Base-by-base conservation (phyloP, 495 filamentous ascomycete genomes). In the Physcia stellaris region DNA sequence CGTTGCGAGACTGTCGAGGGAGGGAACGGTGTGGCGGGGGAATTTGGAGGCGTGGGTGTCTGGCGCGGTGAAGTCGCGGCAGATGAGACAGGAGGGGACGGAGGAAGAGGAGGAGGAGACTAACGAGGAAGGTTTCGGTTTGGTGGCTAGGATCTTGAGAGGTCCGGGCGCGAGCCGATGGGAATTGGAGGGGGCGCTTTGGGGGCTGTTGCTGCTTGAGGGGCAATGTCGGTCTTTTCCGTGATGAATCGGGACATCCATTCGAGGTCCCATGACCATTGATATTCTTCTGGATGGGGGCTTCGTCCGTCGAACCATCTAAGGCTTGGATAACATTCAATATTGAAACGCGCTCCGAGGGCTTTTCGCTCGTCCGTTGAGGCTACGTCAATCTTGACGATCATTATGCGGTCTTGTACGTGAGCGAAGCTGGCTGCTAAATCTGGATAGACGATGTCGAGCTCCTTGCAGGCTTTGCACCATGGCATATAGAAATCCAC, bases 41-140 rank as follows among this genome's bases (percentile, higher is more conserved):
- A 83, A 82, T 40, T 70, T 81, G 16, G 82, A 71, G 3, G 85
- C 88, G 48, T 87, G 78, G 30, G 49, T 50, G 55, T 98, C 90
- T 5, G 84, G 78, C 4, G 52, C 79, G 5, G 82, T 82, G 54
- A 86, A 96, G 59, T 96, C 86, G 39, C 87, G 75, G 55, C 90
- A 95, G 26, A 70, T 60, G 30, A 95, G 66, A 50, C 90, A 98
- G 15, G 55, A 58, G 4, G 58, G 57, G 20, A 45, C 48, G 7
- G 49, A 37, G 17, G 54, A 21, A 1, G 53, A 33, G 4, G 41
- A 31, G 13, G 46, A 4, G 16, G 30, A 29, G 7, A 43, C 32
- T 18, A 32, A 11, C 0, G 54, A 42, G 13, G 44, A 45, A 32
- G 42, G 17, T 64, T 66, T 3, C 71, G 70, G 42, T 77, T 79